A percentile compares a stretch with the other conserved stretches of the same genome.
Evolutionary conservation across 345 rosid genomes (phyloP).

Genomic region (Brassica incana): DNA sequence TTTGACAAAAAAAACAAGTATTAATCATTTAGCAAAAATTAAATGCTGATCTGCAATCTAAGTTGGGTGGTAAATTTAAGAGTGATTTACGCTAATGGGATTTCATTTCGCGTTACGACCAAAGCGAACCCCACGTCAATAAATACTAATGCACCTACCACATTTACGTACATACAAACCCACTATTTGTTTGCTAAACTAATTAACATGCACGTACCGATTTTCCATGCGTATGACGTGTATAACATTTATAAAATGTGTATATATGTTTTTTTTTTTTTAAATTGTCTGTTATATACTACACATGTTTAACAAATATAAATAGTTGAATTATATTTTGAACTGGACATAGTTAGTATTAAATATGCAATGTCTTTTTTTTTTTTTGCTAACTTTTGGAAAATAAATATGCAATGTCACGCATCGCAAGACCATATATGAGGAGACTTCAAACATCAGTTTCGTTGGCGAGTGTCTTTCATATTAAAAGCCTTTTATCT

Average conservation of each 20-base stretch:
- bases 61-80: not conserved
- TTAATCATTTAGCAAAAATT: not conserved
- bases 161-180: not conserved
- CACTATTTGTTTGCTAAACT: too few species aligned
- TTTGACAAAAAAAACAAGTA: too few species aligned
- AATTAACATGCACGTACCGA: not conserved
- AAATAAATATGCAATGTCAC: not conserved
- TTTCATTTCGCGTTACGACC: not conserved
- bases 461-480: slow-evolving; percentile 6
- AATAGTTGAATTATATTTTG: not conserved
- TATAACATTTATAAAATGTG: not conserved
- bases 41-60: not conserved
- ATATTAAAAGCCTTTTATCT: not conserved
- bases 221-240: not conserved
- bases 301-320: not conserved
- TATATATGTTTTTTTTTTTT: too few species aligned
- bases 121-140: not conserved
- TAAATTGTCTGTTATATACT: not conserved
- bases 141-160: not conserved
- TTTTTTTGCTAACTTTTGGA: too few species aligned
- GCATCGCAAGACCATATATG: not conserved
- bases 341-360: not conserved
- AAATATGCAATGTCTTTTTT: too few species aligned
- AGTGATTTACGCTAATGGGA: not conserved
- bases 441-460: slow-evolving; percentile 3